Evolutionary conservation across 257 asterid genomes (phyloP).

Genomic region (Forsythia suspensa): DNA sequence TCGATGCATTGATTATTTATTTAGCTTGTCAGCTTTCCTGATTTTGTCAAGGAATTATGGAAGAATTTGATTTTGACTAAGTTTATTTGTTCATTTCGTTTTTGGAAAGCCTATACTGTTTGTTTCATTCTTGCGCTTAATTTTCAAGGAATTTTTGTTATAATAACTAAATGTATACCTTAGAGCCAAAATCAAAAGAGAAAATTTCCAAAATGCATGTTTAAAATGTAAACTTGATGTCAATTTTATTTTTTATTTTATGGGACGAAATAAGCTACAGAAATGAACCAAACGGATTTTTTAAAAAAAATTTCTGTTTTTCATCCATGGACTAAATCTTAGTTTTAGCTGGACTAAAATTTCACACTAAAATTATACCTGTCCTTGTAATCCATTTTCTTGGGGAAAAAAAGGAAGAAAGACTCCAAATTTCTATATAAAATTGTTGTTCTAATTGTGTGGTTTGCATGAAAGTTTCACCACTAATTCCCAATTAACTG

Average conservation of each 20-base stretch:
- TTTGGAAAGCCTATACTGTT: not conserved
- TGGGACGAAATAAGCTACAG: not conserved
- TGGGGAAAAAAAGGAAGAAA: no score
- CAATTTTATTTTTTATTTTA: no score
- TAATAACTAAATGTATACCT: not conserved
- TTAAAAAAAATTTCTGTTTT: no score
- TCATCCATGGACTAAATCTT: no score
- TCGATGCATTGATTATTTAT: slow-evolving; percentile 15
- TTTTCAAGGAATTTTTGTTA: not conserved
- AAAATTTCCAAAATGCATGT: not conserved
- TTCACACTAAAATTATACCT: no score
- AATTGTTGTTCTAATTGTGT: no score
- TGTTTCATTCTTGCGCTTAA: not conserved
- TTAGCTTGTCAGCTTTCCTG: slow-evolving; percentile 19
- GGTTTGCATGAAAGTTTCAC: no score
- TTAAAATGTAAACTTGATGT: no score
- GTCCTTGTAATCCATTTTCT: not conserved
- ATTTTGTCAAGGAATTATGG: slow-evolving; percentile 20
- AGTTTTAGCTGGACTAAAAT: not conserved
- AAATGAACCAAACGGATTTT: no score
- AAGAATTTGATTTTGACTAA: slow-evolving; percentile 5
- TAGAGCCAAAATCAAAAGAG: not conserved
- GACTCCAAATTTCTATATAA: no score
- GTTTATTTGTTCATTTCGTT: not conserved
- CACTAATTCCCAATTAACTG: no score